These are phyloP conservation scores for Zoysia matrella DNA, from an alignment of 202 grass and related monocot genomes.

Conservation along the genomic window DNA sequence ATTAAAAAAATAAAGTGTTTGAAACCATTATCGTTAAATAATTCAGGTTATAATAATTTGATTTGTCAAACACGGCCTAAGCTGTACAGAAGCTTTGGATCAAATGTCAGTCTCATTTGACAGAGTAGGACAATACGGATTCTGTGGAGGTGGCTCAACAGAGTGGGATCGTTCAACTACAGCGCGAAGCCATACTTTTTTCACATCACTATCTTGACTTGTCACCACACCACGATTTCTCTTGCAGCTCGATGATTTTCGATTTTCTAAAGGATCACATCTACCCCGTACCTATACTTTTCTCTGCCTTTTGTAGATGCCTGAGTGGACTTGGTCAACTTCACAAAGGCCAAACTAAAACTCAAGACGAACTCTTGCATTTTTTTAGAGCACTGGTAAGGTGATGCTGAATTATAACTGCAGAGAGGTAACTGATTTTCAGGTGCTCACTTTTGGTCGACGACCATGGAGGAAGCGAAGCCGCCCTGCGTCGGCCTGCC, in stretches of 20 bases:
- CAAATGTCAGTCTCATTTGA: background rate
- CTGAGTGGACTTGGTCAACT: background rate
- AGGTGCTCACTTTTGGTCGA: conserved; percentile 90
- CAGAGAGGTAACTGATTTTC: background rate
- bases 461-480: conserved; percentile 85
- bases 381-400: background rate
- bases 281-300: background rate
- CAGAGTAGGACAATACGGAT: conserved; percentile 21
- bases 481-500: conserved; percentile 84
- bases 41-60: no score
- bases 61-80: background rate
- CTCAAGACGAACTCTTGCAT: background rate
- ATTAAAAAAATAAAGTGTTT: no score
- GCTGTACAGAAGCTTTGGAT: background rate
- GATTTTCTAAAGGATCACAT: background rate
- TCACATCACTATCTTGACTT: conserved; percentile 14
- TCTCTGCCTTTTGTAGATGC: background rate
- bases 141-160: conserved; percentile 7
- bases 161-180: no score
- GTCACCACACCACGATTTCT: background rate
- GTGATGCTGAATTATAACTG: no score
- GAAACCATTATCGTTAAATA: no score
- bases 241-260: background rate
- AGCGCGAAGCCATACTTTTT: background rate
- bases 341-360: background rate